These are phyloP conservation scores for Phaseolus lunatus DNA, from an alignment of 306 rosid genomes.

Conservation along the genomic window DNA sequence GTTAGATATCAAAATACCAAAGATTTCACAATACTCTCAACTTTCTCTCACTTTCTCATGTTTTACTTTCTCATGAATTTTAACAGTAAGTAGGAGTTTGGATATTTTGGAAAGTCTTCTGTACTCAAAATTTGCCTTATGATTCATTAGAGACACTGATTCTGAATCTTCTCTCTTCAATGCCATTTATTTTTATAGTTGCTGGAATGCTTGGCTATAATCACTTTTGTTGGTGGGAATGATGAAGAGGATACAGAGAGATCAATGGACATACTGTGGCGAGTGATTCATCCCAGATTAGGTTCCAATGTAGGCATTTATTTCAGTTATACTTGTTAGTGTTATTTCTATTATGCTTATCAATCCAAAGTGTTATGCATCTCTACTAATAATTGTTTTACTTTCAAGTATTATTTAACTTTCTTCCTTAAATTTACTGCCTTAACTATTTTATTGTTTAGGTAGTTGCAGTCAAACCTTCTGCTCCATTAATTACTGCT, in stretches of 20 bases:
- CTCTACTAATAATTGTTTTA: neutral
- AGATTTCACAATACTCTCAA: conserved; percentile 6
- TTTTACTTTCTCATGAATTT: conserved; percentile 9
- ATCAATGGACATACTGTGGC: conserved; percentile 94
- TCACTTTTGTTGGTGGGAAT: conserved; percentile 84
- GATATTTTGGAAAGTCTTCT: conserved; percentile 10
- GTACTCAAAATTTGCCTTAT: neutral
- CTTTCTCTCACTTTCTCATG: conserved; percentile 6
- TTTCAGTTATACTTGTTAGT: conserved; percentile 28
- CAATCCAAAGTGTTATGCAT: neutral
- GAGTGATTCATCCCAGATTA: conserved; percentile 83
- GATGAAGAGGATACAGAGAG: conserved; percentile 80
- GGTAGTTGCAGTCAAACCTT: conserved; percentile 81
- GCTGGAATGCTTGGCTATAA: conserved; percentile 84
- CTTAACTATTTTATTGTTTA: conserved; percentile 37
- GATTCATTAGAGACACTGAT: neutral
- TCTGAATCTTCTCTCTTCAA: conserved; percentile 28
- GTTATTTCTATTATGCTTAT: conserved; percentile 16
- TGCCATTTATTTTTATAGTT: conserved; percentile 61
- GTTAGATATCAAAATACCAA: neutral
- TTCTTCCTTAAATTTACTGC: conserved; percentile 6
- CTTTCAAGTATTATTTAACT: neutral
- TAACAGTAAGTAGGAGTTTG: conserved; percentile 11
- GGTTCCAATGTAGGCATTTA: conserved; percentile 68
- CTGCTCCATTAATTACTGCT: conserved; percentile 61